A percentile compares a stretch with the other conserved stretches of the same genome.
These are phyloP conservation scores for Oxytropis ochrocephala DNA, from an alignment of 306 rosid species.

Conservation along the genomic window DNA sequence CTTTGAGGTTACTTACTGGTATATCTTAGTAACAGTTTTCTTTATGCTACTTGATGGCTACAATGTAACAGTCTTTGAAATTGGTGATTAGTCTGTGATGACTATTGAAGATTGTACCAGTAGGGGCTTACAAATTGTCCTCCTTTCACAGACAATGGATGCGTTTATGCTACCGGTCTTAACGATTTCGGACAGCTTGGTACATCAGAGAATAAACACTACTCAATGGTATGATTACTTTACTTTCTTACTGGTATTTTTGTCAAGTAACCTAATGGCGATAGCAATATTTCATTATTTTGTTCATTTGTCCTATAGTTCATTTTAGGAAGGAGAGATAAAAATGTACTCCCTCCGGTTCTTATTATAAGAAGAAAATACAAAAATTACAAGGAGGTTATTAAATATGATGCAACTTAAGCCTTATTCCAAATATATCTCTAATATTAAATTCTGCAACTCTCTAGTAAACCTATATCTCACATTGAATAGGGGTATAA, in stretches of 20 bases:
- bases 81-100: slow-evolving; percentile 32
- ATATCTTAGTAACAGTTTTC: slow-evolving; percentile 3
- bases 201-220: slow-evolving; percentile 35
- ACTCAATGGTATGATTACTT: slow-evolving; percentile 47
- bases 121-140: slow-evolving; percentile 44
- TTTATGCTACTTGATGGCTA: neutral
- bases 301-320: neutral
- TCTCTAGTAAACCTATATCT: too few relatives aligned
- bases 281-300: neutral
- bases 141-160: slow-evolving; percentile 60
- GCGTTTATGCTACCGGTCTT: slow-evolving; percentile 81
- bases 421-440: too few relatives aligned
- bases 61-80: slow-evolving; percentile 14
- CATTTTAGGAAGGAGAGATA: neutral
- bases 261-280: neutral
- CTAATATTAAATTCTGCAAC: too few relatives aligned
- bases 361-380: too few relatives aligned
- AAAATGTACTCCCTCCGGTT: too few relatives aligned
- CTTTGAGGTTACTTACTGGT: neutral
- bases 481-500: too few relatives aligned
- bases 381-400: too few relatives aligned
- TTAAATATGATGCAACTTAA: too few relatives aligned
- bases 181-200: slow-evolving; percentile 94
- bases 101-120: slow-evolving; percentile 32
- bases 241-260: neutral